Conservation (phyloP, 2,329 filamentous ascomycete genomes). For the Nigrospora osmanthi region DNA sequence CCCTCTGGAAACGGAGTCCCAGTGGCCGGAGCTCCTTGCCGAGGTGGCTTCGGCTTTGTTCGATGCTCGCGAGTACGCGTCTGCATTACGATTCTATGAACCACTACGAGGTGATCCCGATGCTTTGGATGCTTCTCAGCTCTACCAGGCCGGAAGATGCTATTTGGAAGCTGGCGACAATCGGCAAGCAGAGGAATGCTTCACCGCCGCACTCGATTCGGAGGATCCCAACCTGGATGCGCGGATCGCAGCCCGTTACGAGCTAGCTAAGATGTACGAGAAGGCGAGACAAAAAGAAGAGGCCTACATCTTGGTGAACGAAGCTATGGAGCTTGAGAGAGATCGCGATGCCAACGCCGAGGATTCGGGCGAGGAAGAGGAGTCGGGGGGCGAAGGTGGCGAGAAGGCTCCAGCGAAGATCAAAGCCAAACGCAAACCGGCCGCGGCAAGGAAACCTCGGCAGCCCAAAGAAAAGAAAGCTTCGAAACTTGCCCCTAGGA, state of each 20-base stretch:
- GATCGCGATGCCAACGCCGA: conserved; percentile 20
- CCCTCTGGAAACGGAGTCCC: conserved; percentile 43
- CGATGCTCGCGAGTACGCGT: conserved; percentile 20
- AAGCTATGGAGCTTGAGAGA: conserved; percentile 60
- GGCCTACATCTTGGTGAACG: conserved; percentile 68
- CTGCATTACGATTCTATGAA: conserved; percentile 49
- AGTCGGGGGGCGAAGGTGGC: neutral
- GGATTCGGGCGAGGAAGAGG: neutral
- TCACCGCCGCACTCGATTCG: conserved; percentile 64
- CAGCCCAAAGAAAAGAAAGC: neutral
- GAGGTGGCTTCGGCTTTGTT: conserved; percentile 49
- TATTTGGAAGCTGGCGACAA: conserved; percentile 57
- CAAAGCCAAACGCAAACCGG: neutral
- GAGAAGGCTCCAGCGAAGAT: neutral
- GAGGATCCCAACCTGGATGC: conserved; percentile 51
- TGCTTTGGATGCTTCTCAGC: conserved; percentile 40
- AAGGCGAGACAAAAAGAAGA: conserved; percentile 64
- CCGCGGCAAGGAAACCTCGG: neutral
- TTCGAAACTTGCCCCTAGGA: neutral
- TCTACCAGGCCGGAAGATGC: conserved; percentile 57
- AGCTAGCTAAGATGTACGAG: conserved; percentile 81
- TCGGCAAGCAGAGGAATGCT: conserved; percentile 68
- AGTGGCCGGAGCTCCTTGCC: conserved; percentile 73
- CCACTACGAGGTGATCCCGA: conserved; percentile 41
- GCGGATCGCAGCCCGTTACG: conserved; percentile 63